A percentile compares a stretch with the other conserved stretches of the same genome.
Evolutionary conservation across 768 basidiomycete species (phyloP).

Genomic region (Lactarius deliciosus): DNA sequence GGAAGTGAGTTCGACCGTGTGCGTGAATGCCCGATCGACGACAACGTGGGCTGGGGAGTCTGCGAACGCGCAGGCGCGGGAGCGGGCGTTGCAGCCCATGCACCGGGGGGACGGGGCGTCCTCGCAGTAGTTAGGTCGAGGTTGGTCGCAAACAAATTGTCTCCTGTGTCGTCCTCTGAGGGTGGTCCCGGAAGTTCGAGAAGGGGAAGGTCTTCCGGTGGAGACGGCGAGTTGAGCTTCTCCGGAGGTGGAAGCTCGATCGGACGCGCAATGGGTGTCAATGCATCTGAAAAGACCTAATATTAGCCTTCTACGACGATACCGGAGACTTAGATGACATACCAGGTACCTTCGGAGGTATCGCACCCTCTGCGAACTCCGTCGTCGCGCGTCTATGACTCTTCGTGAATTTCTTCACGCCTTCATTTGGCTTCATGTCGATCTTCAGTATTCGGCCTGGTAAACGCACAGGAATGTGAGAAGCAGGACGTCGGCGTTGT

Average conservation of each 20-base stretch:
- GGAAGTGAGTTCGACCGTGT: slow-evolving; percentile 28
- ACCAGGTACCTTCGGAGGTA: slow-evolving; percentile 30
- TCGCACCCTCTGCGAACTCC: slow-evolving; percentile 34
- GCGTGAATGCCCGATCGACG: slow-evolving; percentile 14
- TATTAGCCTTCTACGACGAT: slow-evolving; percentile 28
- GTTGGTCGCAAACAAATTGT: slow-evolving; percentile 34
- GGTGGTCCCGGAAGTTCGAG: slow-evolving; percentile 69
- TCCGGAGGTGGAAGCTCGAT: slow-evolving; percentile 24
- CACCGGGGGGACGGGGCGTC: slow-evolving; percentile 49
- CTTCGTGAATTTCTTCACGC: slow-evolving; percentile 30
- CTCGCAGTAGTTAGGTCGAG: slow-evolving; percentile 40
- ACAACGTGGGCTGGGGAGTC: slow-evolving; percentile 17
- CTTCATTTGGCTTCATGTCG: slow-evolving; percentile 25
- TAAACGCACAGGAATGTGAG: slow-evolving; percentile 40
- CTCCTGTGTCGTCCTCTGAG: slow-evolving; percentile 46
- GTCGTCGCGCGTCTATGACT: slow-evolving; percentile 34
- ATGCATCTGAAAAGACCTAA: slow-evolving; percentile 24
- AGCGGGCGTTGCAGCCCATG: slow-evolving; percentile 45
- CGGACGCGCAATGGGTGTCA: slow-evolving; percentile 24
- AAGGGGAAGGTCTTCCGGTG: slow-evolving; percentile 59
- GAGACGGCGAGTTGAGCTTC: slow-evolving; percentile 41
- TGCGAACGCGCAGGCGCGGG: slow-evolving; percentile 32
- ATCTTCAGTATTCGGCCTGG: slow-evolving; percentile 37
- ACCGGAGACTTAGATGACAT: slow-evolving; percentile 25
- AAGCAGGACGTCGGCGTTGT: not conserved